phyloP scores from a whole-genome alignment of 2,329 filamentous ascomycete genomes.

The Knufia fluminis region DNA sequence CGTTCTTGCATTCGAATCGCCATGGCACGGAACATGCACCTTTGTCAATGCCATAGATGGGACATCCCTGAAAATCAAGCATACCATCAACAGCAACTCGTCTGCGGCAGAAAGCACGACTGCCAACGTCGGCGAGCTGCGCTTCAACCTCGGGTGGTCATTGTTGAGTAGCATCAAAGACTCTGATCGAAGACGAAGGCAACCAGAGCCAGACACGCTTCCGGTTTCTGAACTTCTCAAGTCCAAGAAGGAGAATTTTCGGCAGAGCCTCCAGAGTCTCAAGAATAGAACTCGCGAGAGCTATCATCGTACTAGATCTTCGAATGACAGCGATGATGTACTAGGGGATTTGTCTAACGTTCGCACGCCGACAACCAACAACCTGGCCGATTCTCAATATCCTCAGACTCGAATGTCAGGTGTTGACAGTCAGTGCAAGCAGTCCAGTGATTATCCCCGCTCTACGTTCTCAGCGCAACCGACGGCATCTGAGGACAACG shows the following conservation, averaged over 20 bases:
- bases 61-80: constrained; percentile 63
- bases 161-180: constrained; percentile 15
- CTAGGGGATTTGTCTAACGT: not conserved
- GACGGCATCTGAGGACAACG: not conserved
- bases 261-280: constrained; percentile 19
- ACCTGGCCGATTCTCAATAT: not conserved
- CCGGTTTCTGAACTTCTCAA: constrained; percentile 9
- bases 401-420: not conserved
- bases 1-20: constrained; percentile 66
- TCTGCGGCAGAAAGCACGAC: constrained; percentile 23
- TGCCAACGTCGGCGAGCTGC: constrained; percentile 63
- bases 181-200: constrained; percentile 10
- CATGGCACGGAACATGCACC: constrained; percentile 80
- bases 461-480: not conserved
- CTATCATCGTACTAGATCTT: constrained; percentile 1
- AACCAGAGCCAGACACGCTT: constrained; percentile 12
- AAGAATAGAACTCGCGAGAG: constrained; percentile 15
- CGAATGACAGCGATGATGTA: not conserved
- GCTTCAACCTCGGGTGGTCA: constrained; percentile 63
- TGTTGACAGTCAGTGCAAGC: not conserved
- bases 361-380: constrained; percentile 3
- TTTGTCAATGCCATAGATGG: constrained; percentile 73
- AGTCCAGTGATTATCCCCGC: not conserved
- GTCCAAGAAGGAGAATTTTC: constrained; percentile 18
- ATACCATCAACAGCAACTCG: constrained; percentile 45